A percentile compares a stretch with the other conserved stretches of the same genome.
Conservation (phyloP, 2,329 filamentous ascomycete genomes). For the Piedraia hortae region DNA sequence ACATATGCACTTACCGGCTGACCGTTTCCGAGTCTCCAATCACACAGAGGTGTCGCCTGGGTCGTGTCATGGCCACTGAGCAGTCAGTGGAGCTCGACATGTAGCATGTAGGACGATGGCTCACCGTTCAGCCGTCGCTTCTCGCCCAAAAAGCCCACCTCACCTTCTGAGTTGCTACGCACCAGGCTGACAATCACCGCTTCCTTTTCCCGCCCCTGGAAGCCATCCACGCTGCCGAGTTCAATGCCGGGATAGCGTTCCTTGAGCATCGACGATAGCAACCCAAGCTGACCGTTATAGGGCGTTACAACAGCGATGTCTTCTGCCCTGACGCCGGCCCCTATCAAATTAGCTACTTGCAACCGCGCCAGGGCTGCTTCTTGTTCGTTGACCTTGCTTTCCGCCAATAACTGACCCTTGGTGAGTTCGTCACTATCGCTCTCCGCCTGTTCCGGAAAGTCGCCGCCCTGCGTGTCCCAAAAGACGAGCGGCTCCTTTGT, state of each 20-base stretch:
- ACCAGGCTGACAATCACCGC: conserved; percentile 85
- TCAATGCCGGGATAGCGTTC: conserved; percentile 63
- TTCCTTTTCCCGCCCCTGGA: conserved; percentile 92
- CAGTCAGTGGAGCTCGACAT: not conserved
- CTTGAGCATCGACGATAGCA: conserved; percentile 50
- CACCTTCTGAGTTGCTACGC: conserved; percentile 57
- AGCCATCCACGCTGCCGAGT: conserved; percentile 88
- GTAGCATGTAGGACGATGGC: conserved; percentile 6
- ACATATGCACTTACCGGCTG: conserved; percentile 56
- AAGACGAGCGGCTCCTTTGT: conserved; percentile 73
- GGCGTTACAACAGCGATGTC: conserved; percentile 88
- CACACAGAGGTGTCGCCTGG: conserved; percentile 67
- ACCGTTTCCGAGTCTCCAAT: conserved; percentile 90
- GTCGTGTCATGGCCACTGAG: conserved; percentile 83
- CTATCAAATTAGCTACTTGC: conserved; percentile 52
- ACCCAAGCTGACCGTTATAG: conserved; percentile 75
- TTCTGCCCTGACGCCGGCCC: conserved; percentile 49
- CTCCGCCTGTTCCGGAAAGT: conserved; percentile 47
- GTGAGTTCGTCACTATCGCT: conserved; percentile 20
- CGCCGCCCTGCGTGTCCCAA: conserved; percentile 88
- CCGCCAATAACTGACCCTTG: conserved; percentile 26
- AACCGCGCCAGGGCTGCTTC: conserved; percentile 56
- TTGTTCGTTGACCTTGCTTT: conserved; percentile 78
- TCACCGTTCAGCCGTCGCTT: conserved; percentile 76
- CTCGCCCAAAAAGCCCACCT: conserved; percentile 83